These are phyloP conservation scores for Raffaelea deltoideospora DNA, from an alignment of 2,329 filamentous ascomycete genomes.

Conservation along the genomic window DNA sequence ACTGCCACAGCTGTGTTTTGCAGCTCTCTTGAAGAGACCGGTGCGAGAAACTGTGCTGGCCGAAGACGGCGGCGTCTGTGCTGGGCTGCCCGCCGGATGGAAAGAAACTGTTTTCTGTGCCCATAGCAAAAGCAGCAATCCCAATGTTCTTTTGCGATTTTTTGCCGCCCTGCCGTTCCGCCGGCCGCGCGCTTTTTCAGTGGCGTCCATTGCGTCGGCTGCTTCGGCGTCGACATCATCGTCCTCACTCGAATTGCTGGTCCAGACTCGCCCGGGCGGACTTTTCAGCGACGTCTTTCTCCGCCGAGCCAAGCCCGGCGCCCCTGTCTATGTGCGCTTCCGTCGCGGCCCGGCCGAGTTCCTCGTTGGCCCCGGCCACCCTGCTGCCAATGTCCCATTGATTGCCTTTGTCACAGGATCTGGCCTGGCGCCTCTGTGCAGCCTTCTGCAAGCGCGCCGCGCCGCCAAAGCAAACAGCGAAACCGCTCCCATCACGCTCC, in stretches of 20 bases:
- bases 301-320: not conserved
- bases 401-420: conserved; percentile 1
- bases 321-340: not conserved
- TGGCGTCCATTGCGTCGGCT: not conserved
- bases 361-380: not conserved
- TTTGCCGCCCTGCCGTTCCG: conserved; percentile 1
- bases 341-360: not conserved
- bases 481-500: conserved; percentile 6
- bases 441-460: conserved; percentile 3
- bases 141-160: not conserved
- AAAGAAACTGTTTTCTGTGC: no score
- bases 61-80: no score
- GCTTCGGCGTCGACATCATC: not conserved
- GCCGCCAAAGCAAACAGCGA: not conserved
- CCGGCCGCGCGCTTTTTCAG: not conserved
- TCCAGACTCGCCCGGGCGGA: not conserved
- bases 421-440: conserved; percentile 1
- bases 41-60: no score
- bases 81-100: no score
- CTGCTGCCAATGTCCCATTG: not conserved
- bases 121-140: no score
- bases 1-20: no score
- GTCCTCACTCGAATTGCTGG: not conserved
- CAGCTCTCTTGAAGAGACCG: no score
- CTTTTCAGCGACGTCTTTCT: conserved; percentile 2